Evolutionary conservation across 2,329 filamentous ascomycete genomes (phyloP).

Genomic region (Trichoderma afroharzianum): DNA sequence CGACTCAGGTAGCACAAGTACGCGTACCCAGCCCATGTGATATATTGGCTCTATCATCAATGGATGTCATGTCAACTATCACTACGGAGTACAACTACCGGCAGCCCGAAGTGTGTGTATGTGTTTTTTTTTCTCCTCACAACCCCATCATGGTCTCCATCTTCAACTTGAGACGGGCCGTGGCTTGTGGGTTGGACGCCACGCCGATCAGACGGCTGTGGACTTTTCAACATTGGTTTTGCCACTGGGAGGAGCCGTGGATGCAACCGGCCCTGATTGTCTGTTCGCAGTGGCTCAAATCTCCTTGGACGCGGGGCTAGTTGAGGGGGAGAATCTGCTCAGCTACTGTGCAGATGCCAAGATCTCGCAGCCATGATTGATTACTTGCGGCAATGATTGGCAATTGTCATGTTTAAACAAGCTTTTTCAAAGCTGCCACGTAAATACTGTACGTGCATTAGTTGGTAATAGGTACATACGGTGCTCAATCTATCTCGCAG

Average conservation of each 20-base stretch:
- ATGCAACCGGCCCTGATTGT: conserved; percentile 3
- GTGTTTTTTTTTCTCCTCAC: not conserved
- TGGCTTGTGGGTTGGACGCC: not conserved
- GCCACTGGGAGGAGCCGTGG: not conserved
- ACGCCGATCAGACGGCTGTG: not conserved
- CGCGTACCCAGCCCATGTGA: not conserved
- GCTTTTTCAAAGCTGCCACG: not conserved
- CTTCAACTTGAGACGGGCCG: not conserved
- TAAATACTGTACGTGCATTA: not conserved
- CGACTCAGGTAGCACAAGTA: not conserved
- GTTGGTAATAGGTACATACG: not conserved
- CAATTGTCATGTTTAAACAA: not conserved
- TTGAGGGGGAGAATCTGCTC: not conserved
- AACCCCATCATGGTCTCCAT: not conserved
- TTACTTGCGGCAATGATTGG: not conserved
- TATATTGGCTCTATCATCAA: not conserved
- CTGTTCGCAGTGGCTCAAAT: not conserved
- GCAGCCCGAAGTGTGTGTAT: not conserved
- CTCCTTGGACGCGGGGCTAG: not conserved
- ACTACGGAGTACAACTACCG: not conserved
- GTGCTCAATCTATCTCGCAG: not conserved
- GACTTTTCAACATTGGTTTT: not conserved
- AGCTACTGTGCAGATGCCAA: not conserved
- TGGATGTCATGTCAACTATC: not conserved
- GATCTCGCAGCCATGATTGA: not conserved